These are phyloP conservation scores for Coemansia sp. DNA, from an alignment of 192 early-diverging fungal species.

Conservation along the genomic window DNA sequence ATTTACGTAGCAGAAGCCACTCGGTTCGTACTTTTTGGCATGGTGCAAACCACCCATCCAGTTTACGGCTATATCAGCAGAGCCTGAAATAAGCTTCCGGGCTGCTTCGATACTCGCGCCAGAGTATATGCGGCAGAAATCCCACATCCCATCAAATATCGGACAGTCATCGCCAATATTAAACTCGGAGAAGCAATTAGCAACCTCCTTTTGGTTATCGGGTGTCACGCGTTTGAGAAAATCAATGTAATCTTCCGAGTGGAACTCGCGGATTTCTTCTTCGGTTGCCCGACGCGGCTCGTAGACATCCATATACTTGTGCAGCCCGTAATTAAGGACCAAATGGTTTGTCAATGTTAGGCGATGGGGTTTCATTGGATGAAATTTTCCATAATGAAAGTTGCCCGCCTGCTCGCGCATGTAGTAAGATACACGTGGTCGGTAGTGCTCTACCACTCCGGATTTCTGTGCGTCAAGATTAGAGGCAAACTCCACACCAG, in stretches of 20 bases:
- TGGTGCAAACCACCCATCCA: conserved; percentile 91
- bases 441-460: conserved; percentile 55
- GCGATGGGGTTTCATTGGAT: conserved; percentile 92
- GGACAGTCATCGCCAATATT: conserved; percentile 99
- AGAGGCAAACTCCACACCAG: conserved; percentile 36
- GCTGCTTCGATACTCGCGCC: conserved; percentile 95
- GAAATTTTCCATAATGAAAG: conserved; percentile 74
- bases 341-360: conserved; percentile 93
- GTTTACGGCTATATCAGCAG: conserved; percentile 88
- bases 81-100: conserved; percentile 72
- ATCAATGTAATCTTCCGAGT: conserved; percentile 93
- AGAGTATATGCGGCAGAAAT: conserved; percentile 89
- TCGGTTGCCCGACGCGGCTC: conserved; percentile 84
- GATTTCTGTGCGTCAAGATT: conserved; percentile 8
- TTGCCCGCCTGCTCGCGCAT: conserved; percentile 76
- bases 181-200: conserved; percentile 63
- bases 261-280: conserved; percentile 90
- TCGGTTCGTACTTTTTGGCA: conserved; percentile 81
- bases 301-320: conserved; percentile 85
- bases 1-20: conserved; percentile 94
- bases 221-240: conserved; percentile 87
- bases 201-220: conserved; percentile 61
- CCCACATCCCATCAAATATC: conserved; percentile 95
- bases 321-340: conserved; percentile 87
- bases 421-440: conserved; percentile 69